phyloP scores from a whole-genome alignment of 108 stramenopile species.

The Nitzschia palea region DNA sequence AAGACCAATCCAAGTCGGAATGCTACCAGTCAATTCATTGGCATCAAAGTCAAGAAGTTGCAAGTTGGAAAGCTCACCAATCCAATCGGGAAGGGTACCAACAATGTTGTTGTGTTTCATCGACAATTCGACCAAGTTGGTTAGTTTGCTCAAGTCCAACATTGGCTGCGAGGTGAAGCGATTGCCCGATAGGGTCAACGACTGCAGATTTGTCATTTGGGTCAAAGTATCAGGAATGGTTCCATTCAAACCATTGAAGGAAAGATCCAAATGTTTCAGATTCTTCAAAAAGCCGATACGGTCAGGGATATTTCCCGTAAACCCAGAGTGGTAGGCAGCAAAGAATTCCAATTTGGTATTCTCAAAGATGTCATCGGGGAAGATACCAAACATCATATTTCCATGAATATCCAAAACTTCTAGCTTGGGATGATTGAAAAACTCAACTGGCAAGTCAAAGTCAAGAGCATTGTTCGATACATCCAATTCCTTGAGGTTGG shows the following conservation, averaged over 20 bases:
- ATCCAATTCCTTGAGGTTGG: constrained; percentile 3
- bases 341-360: constrained; percentile 3
- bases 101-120: constrained; percentile 12
- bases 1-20: constrained; percentile 46
- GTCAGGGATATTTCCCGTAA: background rate
- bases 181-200: constrained; percentile 10
- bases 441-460: background rate
- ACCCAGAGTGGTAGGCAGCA: background rate
- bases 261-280: constrained; percentile 9
- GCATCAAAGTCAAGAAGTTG: constrained; percentile 40
- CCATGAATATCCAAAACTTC: background rate
- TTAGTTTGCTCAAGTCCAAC: constrained; percentile 20
- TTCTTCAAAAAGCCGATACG: background rate
- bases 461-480: constrained; percentile 6
- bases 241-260: constrained; percentile 6
- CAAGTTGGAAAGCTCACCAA: constrained; percentile 32
- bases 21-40: constrained; percentile 53
- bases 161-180: background rate
- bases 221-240: constrained; percentile 17
- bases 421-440: constrained; percentile 8
- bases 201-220: constrained; percentile 21
- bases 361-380: background rate
- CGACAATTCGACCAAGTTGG: constrained; percentile 32
- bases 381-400: background rate
- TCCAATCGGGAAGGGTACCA: constrained; percentile 33